These are phyloP conservation scores for Barnettozyma populi DNA, from an alignment of 805 yeast genomes.

Conservation along the genomic window DNA sequence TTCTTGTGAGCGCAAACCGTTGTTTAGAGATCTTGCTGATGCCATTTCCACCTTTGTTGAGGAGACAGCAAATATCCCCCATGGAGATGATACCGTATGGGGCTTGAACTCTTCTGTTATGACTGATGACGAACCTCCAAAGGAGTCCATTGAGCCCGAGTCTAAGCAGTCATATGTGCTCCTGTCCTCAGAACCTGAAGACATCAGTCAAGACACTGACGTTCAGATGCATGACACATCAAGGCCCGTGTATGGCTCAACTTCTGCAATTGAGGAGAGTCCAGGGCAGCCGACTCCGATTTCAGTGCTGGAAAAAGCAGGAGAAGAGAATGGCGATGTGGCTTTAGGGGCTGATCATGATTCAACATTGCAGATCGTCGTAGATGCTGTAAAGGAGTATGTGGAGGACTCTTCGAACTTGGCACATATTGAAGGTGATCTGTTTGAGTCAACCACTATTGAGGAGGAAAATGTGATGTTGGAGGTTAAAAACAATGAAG, in stretches of 20 bases:
- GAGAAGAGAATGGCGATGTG: background rate
- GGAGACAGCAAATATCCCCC: slow-evolving; percentile 4
- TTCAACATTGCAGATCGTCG: background rate
- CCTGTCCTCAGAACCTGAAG: background rate
- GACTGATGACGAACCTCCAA: background rate
- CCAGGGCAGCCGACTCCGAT: background rate
- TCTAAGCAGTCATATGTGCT: background rate
- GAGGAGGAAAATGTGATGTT: background rate
- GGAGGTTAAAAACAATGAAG: background rate
- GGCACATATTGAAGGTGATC: background rate
- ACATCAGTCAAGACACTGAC: background rate
- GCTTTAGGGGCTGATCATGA: background rate
- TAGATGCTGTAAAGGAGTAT: background rate
- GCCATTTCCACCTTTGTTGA: slow-evolving; percentile 6
- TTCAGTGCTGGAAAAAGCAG: background rate
- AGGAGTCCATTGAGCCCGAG: background rate
- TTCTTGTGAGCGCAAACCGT: background rate
- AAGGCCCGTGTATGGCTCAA: background rate
- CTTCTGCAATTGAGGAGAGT: background rate
- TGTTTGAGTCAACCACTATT: background rate
- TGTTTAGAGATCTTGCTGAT: background rate
- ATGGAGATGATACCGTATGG: background rate
- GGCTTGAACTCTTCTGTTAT: background rate
- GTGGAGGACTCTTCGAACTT: background rate
- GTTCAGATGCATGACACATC: background rate